These are phyloP conservation scores for Aschersonia sp. DNA, from an alignment of 2,329 filamentous ascomycete genomes.

Conservation along the genomic window DNA sequence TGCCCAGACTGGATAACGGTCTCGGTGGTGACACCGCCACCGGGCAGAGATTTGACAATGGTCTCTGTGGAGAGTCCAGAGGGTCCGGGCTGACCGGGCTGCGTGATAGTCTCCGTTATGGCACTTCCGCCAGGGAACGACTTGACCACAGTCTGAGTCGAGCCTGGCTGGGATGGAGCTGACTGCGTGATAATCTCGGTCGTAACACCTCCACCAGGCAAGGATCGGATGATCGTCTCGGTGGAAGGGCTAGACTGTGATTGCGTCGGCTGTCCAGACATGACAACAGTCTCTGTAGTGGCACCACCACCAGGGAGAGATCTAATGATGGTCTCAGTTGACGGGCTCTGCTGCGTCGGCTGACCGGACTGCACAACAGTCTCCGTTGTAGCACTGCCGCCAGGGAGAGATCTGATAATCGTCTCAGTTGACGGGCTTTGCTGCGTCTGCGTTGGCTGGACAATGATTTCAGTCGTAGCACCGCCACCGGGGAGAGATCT, in stretches of 20 bases:
- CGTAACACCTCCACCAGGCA: neutral
- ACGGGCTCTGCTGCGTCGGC: too few relatives aligned
- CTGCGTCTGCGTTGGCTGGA: too few relatives aligned
- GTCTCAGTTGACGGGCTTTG: neutral
- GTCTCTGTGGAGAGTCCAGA: too few relatives aligned
- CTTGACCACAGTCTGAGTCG: neutral
- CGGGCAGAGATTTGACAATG: neutral
- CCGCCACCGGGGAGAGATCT: neutral
- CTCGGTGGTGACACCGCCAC: neutral
- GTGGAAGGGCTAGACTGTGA: neutral
- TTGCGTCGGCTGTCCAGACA: too few relatives aligned
- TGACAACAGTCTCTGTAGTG: too few relatives aligned
- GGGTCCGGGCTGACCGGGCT: too few relatives aligned
- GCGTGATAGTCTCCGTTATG: neutral
- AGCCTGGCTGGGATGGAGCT: too few relatives aligned
- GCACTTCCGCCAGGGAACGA: neutral
- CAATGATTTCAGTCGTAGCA: neutral
- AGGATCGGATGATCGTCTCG: neutral
- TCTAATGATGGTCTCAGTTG: too few relatives aligned
- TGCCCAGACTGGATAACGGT: neutral
- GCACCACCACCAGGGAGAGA: too few relatives aligned
- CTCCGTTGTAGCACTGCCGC: neutral
- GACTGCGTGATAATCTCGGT: neutral
- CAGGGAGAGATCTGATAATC: neutral
- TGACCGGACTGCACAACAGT: neutral